A percentile compares a stretch with the other conserved stretches of the same genome.
Evolutionary conservation across 495 filamentous ascomycete species (phyloP).

Genomic region (Penicillium atrosanguineum): DNA sequence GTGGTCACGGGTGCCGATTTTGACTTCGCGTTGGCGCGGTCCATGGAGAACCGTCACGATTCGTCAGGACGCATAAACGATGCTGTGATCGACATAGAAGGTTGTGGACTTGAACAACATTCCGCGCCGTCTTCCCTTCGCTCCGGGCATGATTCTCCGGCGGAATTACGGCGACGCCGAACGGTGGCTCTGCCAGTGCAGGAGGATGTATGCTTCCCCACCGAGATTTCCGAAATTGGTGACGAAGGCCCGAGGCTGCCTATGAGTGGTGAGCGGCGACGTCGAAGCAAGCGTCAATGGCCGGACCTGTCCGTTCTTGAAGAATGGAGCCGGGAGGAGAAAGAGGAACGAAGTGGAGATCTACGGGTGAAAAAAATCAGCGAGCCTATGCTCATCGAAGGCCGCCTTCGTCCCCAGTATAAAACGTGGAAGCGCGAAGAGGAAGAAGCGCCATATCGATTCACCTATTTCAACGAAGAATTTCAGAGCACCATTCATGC

Average conservation of each 20-base stretch:
- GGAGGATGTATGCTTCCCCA: constrained; percentile 92
- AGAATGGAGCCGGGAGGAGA: constrained; percentile 89
- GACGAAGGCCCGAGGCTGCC: constrained; percentile 57
- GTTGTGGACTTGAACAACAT: constrained; percentile 19
- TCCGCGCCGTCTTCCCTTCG: constrained; percentile 30
- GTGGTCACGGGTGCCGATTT: constrained; percentile 59
- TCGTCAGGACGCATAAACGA: constrained; percentile 41
- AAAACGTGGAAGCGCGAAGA: constrained; percentile 79
- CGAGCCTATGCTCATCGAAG: constrained; percentile 88
- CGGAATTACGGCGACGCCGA: constrained; percentile 45
- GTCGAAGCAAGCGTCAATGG: constrained; percentile 57
- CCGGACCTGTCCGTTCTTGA: constrained; percentile 75
- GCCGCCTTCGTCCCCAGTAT: constrained; percentile 79
- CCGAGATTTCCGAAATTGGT: constrained; percentile 73
- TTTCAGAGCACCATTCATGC: constrained; percentile 92
- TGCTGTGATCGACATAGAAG: constrained; percentile 59
- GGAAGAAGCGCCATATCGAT: constrained; percentile 89
- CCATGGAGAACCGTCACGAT: constrained; percentile 34
- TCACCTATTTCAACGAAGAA: constrained; percentile 98
- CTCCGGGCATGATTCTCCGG: constrained; percentile 33
- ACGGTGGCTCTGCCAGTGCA: constrained; percentile 59
- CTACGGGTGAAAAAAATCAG: constrained; percentile 88
- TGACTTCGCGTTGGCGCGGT: constrained; percentile 34
- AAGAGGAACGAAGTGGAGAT: constrained; percentile 82
- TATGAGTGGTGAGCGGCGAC: constrained; percentile 51